Base-by-base conservation (phyloP, 805 yeast species). In the Nakazawaea populi region DNA sequence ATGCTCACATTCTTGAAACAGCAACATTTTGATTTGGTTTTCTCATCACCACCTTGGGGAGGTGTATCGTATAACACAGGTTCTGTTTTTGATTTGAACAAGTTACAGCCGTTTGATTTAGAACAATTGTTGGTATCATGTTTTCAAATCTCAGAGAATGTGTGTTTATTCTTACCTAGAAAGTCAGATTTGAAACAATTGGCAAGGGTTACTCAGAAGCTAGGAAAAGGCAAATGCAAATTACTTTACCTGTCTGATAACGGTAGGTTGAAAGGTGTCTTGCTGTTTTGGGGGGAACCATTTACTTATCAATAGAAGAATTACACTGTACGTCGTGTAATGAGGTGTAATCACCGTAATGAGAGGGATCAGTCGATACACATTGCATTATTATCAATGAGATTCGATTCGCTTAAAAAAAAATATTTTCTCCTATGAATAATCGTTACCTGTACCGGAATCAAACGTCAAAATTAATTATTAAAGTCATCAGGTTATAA, bases 11-110 rank as follows among this genome's bases (percentile, higher is more conserved):
- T 45, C 6, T 50, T 58, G 12, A 14, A 46, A 3, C 39, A 37
- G 18, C 11, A 30, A 28, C 62, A 65, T 10, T 73, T 78, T 38
- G 86, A 80, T 56, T 70, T 83, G 47, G 72, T 80, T 8, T 87
- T 85, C 66, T 75, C 81, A n/a, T 85, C 92, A 1, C 95, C 95
- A 1, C 95, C 95, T 0, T 88, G 95, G 96, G 95, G 94, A 35
- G 96, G 96, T 0, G 86, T 89, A 0, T 61, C 66, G 2, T 88
- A 87, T 63, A 66, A 68, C 46, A 58, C 64, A 28, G 55, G 65
- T n/a, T 62, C 63, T 0, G 54, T 56, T 2, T 84, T 76, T 63
- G 82, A 83, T 55, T 62, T 84, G 27, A 65, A 67, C 38, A 53
- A 62, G 8, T 53, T 77, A 55, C 56, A 64, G 43, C 90, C 90